Conservation (phyloP, 164 flowering plant genomes). For the Berberis vulgaris region DNA sequence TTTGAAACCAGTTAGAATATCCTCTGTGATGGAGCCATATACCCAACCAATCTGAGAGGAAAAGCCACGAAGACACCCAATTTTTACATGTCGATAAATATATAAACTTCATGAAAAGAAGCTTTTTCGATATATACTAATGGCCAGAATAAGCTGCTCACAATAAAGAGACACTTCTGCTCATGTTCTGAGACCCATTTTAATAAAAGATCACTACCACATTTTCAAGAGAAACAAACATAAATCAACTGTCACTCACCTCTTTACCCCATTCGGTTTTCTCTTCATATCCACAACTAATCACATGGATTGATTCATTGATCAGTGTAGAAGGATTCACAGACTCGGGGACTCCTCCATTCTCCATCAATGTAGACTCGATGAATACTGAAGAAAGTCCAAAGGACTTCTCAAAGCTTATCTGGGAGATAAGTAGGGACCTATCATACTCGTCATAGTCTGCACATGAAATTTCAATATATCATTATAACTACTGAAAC, state of each 20-base stretch:
- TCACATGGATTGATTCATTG: constrained; percentile 93
- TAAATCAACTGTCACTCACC: constrained; percentile 19
- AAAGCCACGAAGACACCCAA: background rate
- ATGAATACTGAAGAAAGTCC: constrained; percentile 88
- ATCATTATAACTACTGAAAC: constrained; percentile 3
- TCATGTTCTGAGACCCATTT: too few species aligned
- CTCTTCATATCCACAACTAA: constrained; percentile 96
- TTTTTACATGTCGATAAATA: background rate
- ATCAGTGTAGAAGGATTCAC: constrained; percentile 68
- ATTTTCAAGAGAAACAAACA: background rate
- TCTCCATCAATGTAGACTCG: constrained; percentile 91
- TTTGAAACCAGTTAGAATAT: constrained; percentile 92
- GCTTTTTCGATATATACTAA: background rate
- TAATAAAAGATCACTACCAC: too few species aligned
- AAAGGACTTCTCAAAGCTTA: constrained; percentile 94
- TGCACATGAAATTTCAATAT: constrained; percentile 13
- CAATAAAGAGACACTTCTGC: too few species aligned
- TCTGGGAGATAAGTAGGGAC: constrained; percentile 81
- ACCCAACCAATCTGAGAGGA: constrained; percentile 88
- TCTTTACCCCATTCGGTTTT: constrained; percentile 99
- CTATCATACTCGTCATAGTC: constrained; percentile 91
- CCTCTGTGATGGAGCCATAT: constrained; percentile 96
- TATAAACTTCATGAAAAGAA: background rate
- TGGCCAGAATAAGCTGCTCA: background rate
- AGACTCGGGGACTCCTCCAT: constrained; percentile 87